A percentile compares a stretch with the other conserved stretches of the same genome.
Conservation (phyloP, 2,329 filamentous ascomycete species). For the Penicillium sp. region DNA sequence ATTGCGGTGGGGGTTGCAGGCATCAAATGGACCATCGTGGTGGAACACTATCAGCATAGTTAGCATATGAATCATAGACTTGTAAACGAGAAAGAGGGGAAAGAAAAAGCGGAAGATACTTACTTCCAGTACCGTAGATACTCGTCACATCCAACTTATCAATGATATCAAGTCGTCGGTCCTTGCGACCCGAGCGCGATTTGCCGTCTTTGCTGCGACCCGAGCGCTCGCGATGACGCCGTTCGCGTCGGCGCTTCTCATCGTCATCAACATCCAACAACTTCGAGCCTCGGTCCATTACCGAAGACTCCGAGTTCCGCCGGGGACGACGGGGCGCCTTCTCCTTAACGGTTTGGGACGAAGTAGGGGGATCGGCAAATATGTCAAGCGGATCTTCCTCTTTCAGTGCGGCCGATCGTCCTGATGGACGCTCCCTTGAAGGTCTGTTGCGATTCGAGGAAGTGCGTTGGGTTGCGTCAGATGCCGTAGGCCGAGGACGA, state of each 20-base stretch:
- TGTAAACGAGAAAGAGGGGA: no score
- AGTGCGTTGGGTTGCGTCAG: conserved; percentile 32
- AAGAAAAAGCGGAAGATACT: conserved; percentile 42
- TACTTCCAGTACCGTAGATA: conserved; percentile 89
- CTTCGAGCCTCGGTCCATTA: conserved; percentile 54
- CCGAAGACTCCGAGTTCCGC: conserved; percentile 64
- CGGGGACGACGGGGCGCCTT: conserved; percentile 45
- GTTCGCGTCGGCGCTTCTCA: conserved; percentile 52
- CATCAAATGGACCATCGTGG: conserved; percentile 96
- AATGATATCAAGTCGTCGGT: conserved; percentile 72
- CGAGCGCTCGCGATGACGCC: conserved; percentile 53
- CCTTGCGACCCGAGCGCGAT: conserved; percentile 41
- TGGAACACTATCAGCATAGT: conserved; percentile 72
- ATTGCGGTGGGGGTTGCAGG: conserved; percentile 92
- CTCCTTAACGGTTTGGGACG: conserved; percentile 14
- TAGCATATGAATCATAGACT: background rate
- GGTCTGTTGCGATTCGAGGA: conserved; percentile 30
- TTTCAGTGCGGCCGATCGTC: conserved; percentile 18
- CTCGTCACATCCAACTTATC: conserved; percentile 96
- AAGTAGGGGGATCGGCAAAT: conserved; percentile 49
- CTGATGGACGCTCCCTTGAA: conserved; percentile 25
- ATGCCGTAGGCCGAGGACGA: conserved; percentile 36
- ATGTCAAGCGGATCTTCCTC: conserved; percentile 46
- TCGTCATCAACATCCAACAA: conserved; percentile 48
- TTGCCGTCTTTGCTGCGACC: conserved; percentile 42